A percentile compares a stretch with the other conserved stretches of the same genome.
Conservation (phyloP, 2,329 filamentous ascomycete species). For the Huntiella abstrusa region DNA sequence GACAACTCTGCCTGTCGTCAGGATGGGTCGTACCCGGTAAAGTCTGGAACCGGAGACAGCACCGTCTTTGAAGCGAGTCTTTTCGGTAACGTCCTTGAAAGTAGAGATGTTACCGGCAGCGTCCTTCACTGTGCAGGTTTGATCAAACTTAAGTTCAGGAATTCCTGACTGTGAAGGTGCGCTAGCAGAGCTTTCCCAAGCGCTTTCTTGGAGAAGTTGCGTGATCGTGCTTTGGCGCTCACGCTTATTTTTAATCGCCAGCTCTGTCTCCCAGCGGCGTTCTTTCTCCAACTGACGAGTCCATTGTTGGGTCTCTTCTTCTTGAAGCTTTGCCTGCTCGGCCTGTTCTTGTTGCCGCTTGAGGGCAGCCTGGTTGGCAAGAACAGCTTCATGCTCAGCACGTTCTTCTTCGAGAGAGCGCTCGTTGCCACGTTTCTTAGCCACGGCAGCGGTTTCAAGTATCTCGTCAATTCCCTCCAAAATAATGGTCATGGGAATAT, state of each 20-base stretch:
- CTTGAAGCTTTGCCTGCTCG: slow-evolving; percentile 34
- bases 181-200: too few relatives aligned
- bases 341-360: slow-evolving; percentile 33
- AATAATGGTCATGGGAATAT: slow-evolving; percentile 46
- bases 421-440: slow-evolving; percentile 54
- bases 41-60: slow-evolving; percentile 47
- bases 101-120: slow-evolving; percentile 41
- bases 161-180: too few relatives aligned
- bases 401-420: slow-evolving; percentile 80
- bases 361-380: slow-evolving; percentile 40
- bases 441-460: slow-evolving; percentile 68
- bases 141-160: slow-evolving; percentile 42
- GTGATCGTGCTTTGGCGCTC: slow-evolving; percentile 20
- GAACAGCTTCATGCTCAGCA: slow-evolving; percentile 58
- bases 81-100: slow-evolving; percentile 55
- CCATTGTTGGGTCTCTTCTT: slow-evolving; percentile 52
- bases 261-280: slow-evolving; percentile 45
- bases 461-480: slow-evolving; percentile 53
- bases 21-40: slow-evolving; percentile 53
- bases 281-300: slow-evolving; percentile 56
- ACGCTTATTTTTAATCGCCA: slow-evolving; percentile 33
- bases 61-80: slow-evolving; percentile 36
- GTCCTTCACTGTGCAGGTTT: slow-evolving; percentile 44
- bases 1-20: slow-evolving; percentile 32
- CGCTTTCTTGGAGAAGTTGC: too few relatives aligned